Evolutionary conservation across 2,329 filamentous ascomycete genomes (phyloP), one percentile per base, ranked within the genome.

Genomic region (Sclerotinia nivalis): DNA sequence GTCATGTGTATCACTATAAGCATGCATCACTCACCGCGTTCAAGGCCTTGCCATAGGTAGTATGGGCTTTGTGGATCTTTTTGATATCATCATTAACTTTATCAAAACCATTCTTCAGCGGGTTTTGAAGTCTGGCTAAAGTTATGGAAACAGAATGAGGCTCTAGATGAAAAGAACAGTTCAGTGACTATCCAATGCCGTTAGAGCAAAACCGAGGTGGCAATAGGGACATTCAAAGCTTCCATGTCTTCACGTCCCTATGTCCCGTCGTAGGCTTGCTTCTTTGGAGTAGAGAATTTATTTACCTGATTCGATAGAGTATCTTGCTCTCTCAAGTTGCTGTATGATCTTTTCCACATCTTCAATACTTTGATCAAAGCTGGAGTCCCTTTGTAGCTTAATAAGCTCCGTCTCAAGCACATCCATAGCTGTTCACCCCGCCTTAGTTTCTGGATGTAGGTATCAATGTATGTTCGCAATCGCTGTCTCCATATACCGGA

Each of bases 291-390:
- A 6, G 15, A 45, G n/a, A 34, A 45, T 20, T 52, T 69, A 77
- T 82, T 71, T 80, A 93, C 93, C 89, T 75, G 85, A 82, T 73
- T 89, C 89, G 71, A 97, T 90, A 73, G 88, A 84, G 72, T 93
- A 88, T 69, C 93, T 87, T 52, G 94, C 92, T 61, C 85, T 84
- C 73, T 88, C 86, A 40, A 99, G 87, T 70, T 92, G 81, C 72
- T 93, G 87, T 74, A 99, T 93, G 52, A 94, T 91, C 71, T 88
- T 87, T 78, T 98, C 93, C 25, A 97, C 91, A 84, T 96, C 90
- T 47, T 88, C 83, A 70, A 97, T 78, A 62, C 77, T 79, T 69
- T 78, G 73, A 15, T 71, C 71, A 54, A 79, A 74, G 67, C 74
- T 79, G 56, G 75, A 73, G 73, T 77, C 76, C 54, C 72, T 75